Evolutionary conservation across 768 basidiomycete genomes (phyloP).

Genomic region (Tylopilus sp.): DNA sequence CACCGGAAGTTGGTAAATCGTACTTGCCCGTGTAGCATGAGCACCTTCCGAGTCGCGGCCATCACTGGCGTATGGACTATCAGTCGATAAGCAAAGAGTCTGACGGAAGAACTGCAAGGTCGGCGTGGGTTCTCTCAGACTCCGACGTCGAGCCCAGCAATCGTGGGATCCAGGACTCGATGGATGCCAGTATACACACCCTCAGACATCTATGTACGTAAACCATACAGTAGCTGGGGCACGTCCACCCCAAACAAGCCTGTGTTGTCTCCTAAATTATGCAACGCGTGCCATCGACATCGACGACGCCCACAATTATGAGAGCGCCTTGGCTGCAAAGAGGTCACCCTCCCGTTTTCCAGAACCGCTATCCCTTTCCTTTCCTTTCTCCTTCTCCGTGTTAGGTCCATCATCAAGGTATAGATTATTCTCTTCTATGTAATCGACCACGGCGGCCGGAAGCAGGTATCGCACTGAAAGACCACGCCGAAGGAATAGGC

Average conservation of each 20-base stretch:
- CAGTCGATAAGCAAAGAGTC: neutral
- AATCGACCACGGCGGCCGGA: constrained; percentile 87
- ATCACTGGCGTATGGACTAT: constrained; percentile 7
- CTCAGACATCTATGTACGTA: neutral
- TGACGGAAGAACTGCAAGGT: neutral
- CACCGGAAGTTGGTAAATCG: neutral
- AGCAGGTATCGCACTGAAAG: constrained; percentile 87
- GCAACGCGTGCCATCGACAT: neutral
- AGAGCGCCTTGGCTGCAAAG: constrained; percentile 6
- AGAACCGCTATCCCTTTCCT: constrained; percentile 29
- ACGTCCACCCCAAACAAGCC: neutral
- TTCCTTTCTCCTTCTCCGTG: constrained; percentile 38
- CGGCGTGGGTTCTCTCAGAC: neutral
- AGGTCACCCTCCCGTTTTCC: constrained; percentile 30
- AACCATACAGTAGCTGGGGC: constrained; percentile 1
- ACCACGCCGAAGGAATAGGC: constrained; percentile 73
- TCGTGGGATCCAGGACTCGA: neutral
- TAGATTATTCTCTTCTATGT: constrained; percentile 83
- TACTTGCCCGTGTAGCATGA: constrained; percentile 46
- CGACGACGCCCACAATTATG: constrained; percentile 3
- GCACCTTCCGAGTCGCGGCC: constrained; percentile 32
- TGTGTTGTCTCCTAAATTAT: neutral
- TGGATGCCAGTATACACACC: neutral
- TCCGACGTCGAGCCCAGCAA: neutral
- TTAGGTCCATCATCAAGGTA: constrained; percentile 59